Base-by-base conservation (phyloP, 2,329 filamentous ascomycete species). In the Cordyceps pruinosa region DNA sequence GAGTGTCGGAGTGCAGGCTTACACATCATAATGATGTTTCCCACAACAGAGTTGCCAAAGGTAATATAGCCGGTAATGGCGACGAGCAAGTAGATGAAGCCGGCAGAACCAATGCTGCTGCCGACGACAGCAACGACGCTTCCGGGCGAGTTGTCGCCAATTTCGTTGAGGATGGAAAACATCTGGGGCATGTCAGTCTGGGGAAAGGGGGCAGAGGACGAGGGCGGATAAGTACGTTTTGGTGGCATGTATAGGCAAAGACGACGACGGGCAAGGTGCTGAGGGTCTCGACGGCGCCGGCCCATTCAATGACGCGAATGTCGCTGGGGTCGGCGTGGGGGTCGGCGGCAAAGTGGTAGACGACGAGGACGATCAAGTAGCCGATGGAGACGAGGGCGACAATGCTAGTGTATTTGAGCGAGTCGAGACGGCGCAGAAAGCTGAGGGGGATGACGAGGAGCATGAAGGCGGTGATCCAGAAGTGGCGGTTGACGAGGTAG, bases 391-490 rank as follows among this genome's bases (percentile, higher is more conserved):
- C 81, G 62, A 99, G 77, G 4, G 94, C 94, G 58, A 97, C 80
- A 48, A 99, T 78, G 65, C 92, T 97, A 3, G 94, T 99, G 70
- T 99, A 99, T 74, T 97, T 97, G 66, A 99, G 80, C 37, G 93
- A 97, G 72, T 99, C 94, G 41, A 99, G 79, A 35, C 91, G 85
- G 61, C 91, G 86, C 37, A 99, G 77, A 67, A 97, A 99, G 56
- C 91, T 95, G 58, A 99, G 77, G 5, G 94, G 94, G 62, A 99
- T 97, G 63, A 99, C 89, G 61, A 96, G 82, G 61, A 97, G 81
- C 91, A 99, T 96, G 69, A 99, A 99, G 1, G 86, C 92, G 2
- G 94, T 97, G 60, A 99, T 89, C 94, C 94, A 99, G 70, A 99
- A 99, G 69, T 94, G 88, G 51, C 94, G 84, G 68, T 97, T 91